Conservation (phyloP, 331 rosid species). For the Saraca asoca region DNA sequence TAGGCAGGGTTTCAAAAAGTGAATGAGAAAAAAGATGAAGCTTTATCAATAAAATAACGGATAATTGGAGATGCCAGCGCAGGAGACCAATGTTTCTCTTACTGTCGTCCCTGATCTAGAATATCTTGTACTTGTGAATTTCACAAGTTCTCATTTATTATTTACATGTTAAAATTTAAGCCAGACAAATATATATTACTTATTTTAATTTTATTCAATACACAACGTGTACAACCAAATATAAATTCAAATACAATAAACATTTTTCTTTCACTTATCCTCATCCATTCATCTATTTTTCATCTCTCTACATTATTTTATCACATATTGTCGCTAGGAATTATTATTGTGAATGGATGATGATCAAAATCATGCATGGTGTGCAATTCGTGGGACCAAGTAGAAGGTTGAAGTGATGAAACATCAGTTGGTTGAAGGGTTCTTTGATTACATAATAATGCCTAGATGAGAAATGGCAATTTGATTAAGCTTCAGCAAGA, state of each 20-base stretch:
- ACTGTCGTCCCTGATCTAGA: constrained; percentile 49
- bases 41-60: constrained; percentile 45
- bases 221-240: too few relatives aligned
- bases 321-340: constrained; percentile 16
- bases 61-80: constrained; percentile 49
- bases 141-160: too few relatives aligned
- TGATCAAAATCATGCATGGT: constrained; percentile 35
- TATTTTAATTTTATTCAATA: too few relatives aligned
- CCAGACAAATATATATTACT: too few relatives aligned
- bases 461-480: constrained; percentile 30
- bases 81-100: constrained; percentile 51
- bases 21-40: constrained; percentile 45
- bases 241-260: too few relatives aligned
- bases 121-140: constrained; percentile 18
- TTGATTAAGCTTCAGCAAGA: constrained; percentile 22
- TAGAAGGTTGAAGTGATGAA: constrained; percentile 36
- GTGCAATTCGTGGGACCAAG: constrained; percentile 52
- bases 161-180: too few relatives aligned
- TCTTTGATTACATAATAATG: constrained; percentile 42
- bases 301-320: constrained; percentile 36
- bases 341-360: constrained; percentile 47
- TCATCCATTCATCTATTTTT: constrained; percentile 37
- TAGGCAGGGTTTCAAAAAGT: constrained; percentile 58
- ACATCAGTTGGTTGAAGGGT: constrained; percentile 46
- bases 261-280: neutral